Conservation (phyloP, 805 yeast genomes). For the Starmerella powellii region DNA sequence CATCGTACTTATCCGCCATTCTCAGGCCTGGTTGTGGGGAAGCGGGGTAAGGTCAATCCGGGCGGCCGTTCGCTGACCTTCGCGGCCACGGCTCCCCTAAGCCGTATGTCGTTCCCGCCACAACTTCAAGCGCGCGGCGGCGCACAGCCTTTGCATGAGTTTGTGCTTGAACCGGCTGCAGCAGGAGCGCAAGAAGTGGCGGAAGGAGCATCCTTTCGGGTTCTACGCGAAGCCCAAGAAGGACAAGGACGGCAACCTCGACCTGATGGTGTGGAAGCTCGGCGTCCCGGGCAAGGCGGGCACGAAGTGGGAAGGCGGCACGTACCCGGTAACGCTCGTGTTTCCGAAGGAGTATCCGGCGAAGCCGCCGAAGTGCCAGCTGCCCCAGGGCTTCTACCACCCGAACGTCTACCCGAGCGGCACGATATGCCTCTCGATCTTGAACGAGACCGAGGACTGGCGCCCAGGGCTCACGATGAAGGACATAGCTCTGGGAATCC, state of each 20-base stretch:
- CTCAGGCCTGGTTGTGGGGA: constrained; percentile 1
- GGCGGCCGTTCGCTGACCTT: not conserved
- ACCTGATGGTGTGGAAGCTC: constrained; percentile 79
- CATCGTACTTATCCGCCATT: constrained; percentile 21
- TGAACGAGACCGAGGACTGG: constrained; percentile 96
- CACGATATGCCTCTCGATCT: constrained; percentile 80
- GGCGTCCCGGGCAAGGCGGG: constrained; percentile 89
- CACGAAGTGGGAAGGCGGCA: constrained; percentile 85
- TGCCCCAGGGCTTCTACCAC: constrained; percentile 84
- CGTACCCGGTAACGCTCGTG: constrained; percentile 65
- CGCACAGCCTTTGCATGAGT: constrained; percentile 12
- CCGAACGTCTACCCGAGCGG: constrained; percentile 98
- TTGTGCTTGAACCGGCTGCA: constrained; percentile 74
- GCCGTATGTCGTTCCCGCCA: too few species aligned
- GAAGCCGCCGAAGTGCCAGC: constrained; percentile 88
- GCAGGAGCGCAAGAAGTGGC: constrained; percentile 95
- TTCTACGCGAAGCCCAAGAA: constrained; percentile 85
- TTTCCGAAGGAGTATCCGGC: constrained; percentile 90
- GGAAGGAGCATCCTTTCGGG: constrained; percentile 97
- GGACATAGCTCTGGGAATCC: constrained; percentile 83
- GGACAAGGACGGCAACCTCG: constrained; percentile 68
- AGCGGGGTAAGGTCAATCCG: constrained; percentile 1
- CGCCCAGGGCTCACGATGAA: constrained; percentile 89
- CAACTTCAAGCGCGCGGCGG: too few species aligned
- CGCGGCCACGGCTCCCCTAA: too few species aligned